Evolutionary conservation across 352 stramenopile genomes (phyloP).

Genomic region (Phytopythium kandeliae): DNA sequence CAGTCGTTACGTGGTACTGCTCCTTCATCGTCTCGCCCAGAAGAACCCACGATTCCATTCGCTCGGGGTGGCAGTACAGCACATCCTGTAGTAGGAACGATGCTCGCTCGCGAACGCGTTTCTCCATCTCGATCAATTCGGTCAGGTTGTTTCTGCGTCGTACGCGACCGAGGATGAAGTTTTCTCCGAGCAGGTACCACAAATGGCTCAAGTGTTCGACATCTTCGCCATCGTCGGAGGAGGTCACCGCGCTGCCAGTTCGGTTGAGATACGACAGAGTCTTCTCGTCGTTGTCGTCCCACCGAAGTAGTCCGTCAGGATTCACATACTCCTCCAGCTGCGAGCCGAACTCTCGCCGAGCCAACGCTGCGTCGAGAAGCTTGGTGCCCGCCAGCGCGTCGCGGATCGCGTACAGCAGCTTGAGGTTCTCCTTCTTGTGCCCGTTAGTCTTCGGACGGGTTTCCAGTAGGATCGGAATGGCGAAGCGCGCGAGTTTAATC

Average conservation of each 20-base stretch:
- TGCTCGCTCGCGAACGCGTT: conserved; percentile 44
- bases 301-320: background rate
- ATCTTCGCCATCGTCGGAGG: background rate
- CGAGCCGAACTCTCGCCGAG: background rate
- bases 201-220: conserved; percentile 34
- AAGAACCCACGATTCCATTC: conserved; percentile 61
- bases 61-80: conserved; percentile 47
- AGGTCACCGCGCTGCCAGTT: background rate
- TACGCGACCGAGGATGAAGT: conserved; percentile 58
- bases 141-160: conserved; percentile 49
- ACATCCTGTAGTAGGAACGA: conserved; percentile 59
- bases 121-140: conserved; percentile 60
- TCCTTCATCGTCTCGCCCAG: conserved; percentile 67
- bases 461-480: conserved; percentile 52
- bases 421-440: conserved; percentile 73
- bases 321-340: background rate
- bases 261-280: background rate
- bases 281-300: background rate
- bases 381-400: conserved; percentile 27
- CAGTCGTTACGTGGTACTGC: conserved; percentile 55
- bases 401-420: conserved; percentile 52
- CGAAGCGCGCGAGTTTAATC: conserved; percentile 37
- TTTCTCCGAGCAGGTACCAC: conserved; percentile 69
- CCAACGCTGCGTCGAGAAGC: background rate
- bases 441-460: conserved; percentile 53